phyloP scores from a whole-genome alignment of 306 rosid species.

The Senna tora region DNA sequence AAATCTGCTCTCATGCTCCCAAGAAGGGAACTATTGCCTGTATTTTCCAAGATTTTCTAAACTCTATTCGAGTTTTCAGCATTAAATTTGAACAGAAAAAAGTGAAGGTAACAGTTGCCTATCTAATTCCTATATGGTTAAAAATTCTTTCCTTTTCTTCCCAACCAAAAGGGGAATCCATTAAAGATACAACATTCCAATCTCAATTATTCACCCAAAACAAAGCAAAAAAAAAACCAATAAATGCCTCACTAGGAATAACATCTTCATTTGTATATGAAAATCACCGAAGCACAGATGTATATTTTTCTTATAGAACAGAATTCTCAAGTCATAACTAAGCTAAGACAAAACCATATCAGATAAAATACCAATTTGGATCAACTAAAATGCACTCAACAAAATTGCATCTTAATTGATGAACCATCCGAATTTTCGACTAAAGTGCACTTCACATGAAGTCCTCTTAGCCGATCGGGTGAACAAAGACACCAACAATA shows the following conservation, averaged over 20 bases:
- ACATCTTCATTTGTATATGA: neutral
- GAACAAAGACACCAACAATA: neutral
- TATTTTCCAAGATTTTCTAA: neutral
- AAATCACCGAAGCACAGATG: neutral
- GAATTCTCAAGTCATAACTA: no score
- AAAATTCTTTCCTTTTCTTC: neutral
- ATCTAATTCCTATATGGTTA: neutral
- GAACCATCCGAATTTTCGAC: no score
- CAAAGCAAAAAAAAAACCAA: neutral
- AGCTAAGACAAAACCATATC: constrained; percentile 18
- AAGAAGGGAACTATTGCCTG: neutral
- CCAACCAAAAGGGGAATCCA: neutral
- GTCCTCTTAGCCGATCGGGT: no score
- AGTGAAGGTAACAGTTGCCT: neutral
- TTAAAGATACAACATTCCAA: neutral
- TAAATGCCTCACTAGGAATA: neutral
- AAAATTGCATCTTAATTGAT: no score
- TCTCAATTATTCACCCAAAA: neutral
- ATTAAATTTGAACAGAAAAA: neutral
- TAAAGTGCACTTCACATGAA: no score
- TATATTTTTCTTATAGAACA: no score
- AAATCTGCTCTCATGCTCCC: no score
- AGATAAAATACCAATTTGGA: no score
- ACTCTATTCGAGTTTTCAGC: neutral
- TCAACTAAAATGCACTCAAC: no score